Evolutionary conservation across 208 protist species (phyloP).

Genomic region (Wallacemonas rigidus): DNA sequence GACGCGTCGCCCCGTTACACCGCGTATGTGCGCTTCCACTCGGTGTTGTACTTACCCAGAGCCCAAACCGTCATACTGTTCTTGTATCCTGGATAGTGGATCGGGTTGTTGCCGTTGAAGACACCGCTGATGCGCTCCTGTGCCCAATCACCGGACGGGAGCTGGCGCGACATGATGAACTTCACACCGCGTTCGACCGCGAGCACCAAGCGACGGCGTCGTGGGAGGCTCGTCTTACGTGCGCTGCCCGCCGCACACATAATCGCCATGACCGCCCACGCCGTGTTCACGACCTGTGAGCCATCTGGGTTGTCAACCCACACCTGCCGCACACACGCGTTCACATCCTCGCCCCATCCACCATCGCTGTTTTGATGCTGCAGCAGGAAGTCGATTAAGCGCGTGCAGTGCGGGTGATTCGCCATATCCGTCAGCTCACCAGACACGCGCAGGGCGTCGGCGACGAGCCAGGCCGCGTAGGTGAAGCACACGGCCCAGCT

Average conservation of each 20-base stretch:
- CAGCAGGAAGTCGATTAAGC: conserved; percentile 91
- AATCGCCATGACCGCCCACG: conserved; percentile 96
- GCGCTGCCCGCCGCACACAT: conserved; percentile 78
- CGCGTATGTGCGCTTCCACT: conserved; percentile 62
- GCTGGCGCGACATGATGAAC: conserved; percentile 88
- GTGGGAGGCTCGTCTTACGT: conserved; percentile 24
- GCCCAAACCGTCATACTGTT: conserved; percentile 98
- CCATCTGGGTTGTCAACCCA: conserved; percentile 87
- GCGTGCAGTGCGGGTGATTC: conserved; percentile 72
- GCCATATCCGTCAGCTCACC: conserved; percentile 80
- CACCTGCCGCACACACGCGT: conserved; percentile 82
- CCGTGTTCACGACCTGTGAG: conserved; percentile 96
- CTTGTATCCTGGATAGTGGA: conserved; percentile 96
- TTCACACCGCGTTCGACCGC: conserved; percentile 84
- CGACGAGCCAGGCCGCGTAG: conserved; percentile 97
- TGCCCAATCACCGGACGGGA: conserved; percentile 83
- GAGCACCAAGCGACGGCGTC: conserved; percentile 37
- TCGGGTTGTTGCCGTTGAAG: conserved; percentile 98
- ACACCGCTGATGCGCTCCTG: conserved; percentile 96
- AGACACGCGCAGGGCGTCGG: conserved; percentile 87
- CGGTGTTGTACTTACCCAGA: conserved; percentile 81
- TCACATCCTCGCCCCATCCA: conserved; percentile 96
- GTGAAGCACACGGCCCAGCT: conserved; percentile 98
- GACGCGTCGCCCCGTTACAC: neutral
- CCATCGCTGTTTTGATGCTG: conserved; percentile 90